Percentiles rank a stretch among this genome's conserved stretches.
phyloP scores from a whole-genome alignment of 305 asterid species.

The Fraxinus greggii region DNA sequence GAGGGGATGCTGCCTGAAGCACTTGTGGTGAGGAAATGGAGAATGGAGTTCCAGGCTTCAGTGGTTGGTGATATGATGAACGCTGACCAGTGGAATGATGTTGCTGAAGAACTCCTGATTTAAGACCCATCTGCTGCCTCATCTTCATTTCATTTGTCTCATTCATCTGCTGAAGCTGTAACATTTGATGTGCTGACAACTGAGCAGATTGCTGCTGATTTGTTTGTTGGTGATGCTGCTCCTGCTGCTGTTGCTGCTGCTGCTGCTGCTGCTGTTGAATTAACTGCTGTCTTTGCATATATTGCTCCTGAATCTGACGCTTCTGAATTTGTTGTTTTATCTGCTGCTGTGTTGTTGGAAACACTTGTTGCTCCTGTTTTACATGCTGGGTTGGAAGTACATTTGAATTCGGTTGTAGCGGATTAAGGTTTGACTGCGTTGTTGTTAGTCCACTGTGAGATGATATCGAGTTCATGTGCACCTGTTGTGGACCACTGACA shows the following conservation, averaged over 20 bases:
- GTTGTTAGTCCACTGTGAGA: slow-evolving; percentile 59
- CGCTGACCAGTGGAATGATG: slow-evolving; percentile 67
- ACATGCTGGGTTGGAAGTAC: slow-evolving; percentile 72
- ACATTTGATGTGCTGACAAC: slow-evolving; percentile 60
- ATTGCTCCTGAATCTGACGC: slow-evolving; percentile 46
- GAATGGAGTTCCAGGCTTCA: slow-evolving; percentile 65
- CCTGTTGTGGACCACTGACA: slow-evolving; percentile 66
- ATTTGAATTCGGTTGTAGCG: slow-evolving; percentile 59
- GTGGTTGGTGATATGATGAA: slow-evolving; percentile 56
- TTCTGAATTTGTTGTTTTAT: slow-evolving; percentile 78
- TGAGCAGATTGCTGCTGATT: slow-evolving; percentile 48
- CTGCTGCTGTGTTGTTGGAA: slow-evolving; percentile 52
- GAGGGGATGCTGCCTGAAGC: slow-evolving; percentile 70
- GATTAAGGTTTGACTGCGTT: slow-evolving; percentile 57
- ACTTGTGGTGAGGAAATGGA: slow-evolving; percentile 73
- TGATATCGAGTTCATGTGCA: slow-evolving; percentile 56
- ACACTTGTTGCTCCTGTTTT: slow-evolving; percentile 81
- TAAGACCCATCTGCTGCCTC: slow-evolving; percentile 80
- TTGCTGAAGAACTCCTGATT: slow-evolving; percentile 72
- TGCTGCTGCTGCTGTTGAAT: slow-evolving; percentile 34
- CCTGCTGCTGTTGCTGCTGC: slow-evolving; percentile 31
- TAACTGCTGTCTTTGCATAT: slow-evolving; percentile 44
- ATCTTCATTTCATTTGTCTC: slow-evolving; percentile 77
- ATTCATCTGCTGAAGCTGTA: slow-evolving; percentile 71
- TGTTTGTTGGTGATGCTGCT: slow-evolving; percentile 22